Percentiles rank a stretch among this genome's conserved stretches.
Conservation (phyloP, 2,329 filamentous ascomycete species). For the Tolypocladium inflatum region DNA sequence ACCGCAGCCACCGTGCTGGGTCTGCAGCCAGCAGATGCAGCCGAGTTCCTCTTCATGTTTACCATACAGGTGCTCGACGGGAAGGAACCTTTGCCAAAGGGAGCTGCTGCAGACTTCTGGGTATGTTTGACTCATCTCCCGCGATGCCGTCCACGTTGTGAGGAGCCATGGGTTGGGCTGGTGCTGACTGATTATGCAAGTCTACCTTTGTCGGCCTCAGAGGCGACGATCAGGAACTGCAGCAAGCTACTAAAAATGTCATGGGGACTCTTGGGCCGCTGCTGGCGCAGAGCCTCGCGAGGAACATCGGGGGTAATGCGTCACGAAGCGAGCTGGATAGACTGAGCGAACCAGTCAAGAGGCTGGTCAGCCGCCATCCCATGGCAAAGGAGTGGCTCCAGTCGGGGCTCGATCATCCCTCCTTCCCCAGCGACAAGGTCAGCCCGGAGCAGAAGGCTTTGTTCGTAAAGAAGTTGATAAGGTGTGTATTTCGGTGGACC, state of each 20-base stretch:
- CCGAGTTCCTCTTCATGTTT: conserved; percentile 63
- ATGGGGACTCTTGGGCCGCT: conserved; percentile 52
- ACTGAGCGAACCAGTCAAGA: conserved; percentile 61
- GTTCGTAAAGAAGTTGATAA: conserved; percentile 59
- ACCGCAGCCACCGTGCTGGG: conserved; percentile 52
- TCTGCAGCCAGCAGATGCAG: conserved; percentile 42
- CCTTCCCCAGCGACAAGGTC: conserved; percentile 52
- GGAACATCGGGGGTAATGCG: conserved; percentile 59
- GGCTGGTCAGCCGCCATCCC: conserved; percentile 47
- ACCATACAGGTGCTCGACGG: conserved; percentile 60
- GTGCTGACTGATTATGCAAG: conserved; percentile 21
- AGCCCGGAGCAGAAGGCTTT: conserved; percentile 47
- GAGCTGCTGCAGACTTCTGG: conserved; percentile 67
- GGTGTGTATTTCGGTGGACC: conserved; percentile 24
- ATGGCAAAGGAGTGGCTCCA: conserved; percentile 54
- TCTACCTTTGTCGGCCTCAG: conserved; percentile 42
- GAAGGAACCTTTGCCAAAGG: conserved; percentile 66
- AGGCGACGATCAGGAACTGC: conserved; percentile 29
- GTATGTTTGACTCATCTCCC: conserved; percentile 28
- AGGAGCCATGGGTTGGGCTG: background rate
- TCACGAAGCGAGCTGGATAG: conserved; percentile 64
- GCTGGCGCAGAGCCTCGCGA: conserved; percentile 48
- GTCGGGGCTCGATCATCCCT: conserved; percentile 41
- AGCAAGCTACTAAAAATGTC: conserved; percentile 36
- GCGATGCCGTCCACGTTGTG: background rate